Conservation (phyloP, 1,139 yeast species). For the Kodamaea sp. region DNA sequence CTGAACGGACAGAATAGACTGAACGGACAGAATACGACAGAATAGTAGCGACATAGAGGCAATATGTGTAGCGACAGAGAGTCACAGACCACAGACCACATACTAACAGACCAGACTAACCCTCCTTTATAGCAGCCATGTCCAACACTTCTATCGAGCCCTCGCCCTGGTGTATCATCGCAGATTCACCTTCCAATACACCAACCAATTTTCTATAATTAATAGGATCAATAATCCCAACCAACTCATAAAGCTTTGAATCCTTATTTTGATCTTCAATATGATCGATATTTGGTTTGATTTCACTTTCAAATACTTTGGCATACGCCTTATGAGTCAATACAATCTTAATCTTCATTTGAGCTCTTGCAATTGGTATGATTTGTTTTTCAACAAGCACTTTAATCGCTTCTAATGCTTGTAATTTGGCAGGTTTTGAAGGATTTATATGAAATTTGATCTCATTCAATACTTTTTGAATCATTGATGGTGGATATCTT, state of each 20-base stretch:
- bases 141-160: slow-evolving; percentile 83
- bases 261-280: slow-evolving; percentile 52
- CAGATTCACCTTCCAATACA: slow-evolving; percentile 50
- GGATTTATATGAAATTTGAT: slow-evolving; percentile 77
- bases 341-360: slow-evolving; percentile 75
- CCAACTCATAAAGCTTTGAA: slow-evolving; percentile 53
- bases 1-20: too few relatives aligned
- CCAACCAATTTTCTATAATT: slow-evolving; percentile 70
- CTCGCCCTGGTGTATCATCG: slow-evolving; percentile 49
- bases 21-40: too few relatives aligned
- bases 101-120: too few relatives aligned
- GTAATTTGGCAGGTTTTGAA: slow-evolving; percentile 78
- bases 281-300: slow-evolving; percentile 49
- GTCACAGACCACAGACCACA: not conserved
- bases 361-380: slow-evolving; percentile 91
- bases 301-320: slow-evolving; percentile 41
- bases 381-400: slow-evolving; percentile 71
- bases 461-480: slow-evolving; percentile 80
- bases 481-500: slow-evolving; percentile 91
- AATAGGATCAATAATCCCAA: slow-evolving; percentile 85
- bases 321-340: slow-evolving; percentile 50
- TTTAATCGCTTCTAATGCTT: slow-evolving; percentile 89
- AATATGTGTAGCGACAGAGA: not conserved
- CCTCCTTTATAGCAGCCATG: slow-evolving; percentile 77
- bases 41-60: too few relatives aligned